Evolutionary conservation across 345 rosid species (phyloP).

Genomic region (Salix viminalis): DNA sequence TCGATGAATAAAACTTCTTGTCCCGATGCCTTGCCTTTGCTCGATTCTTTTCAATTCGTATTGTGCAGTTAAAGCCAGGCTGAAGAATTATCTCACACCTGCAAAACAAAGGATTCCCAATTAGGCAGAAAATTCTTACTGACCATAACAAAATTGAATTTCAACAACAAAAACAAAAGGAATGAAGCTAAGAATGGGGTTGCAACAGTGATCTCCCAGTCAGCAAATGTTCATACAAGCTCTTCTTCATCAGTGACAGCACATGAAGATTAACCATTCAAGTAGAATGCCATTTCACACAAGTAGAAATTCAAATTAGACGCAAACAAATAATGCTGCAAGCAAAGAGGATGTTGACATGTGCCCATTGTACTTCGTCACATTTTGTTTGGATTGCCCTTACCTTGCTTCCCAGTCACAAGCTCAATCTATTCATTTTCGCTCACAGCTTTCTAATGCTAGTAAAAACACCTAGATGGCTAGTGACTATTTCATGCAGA

Average conservation of each 20-base stretch:
- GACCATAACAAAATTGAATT: background rate
- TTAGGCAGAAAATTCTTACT: background rate
- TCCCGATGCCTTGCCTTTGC: slow-evolving; percentile 27
- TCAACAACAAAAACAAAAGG: background rate
- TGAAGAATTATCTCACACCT: slow-evolving; percentile 81
- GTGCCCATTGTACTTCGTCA: background rate
- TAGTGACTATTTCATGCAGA: too few relatives aligned
- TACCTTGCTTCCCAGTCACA: too few relatives aligned
- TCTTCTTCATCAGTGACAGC: background rate
- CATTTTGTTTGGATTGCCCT: too few relatives aligned
- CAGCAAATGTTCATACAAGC: too few relatives aligned
- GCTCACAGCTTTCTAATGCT: too few relatives aligned
- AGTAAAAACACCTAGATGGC: too few relatives aligned
- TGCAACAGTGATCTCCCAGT: too few relatives aligned
- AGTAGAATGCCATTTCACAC: background rate
- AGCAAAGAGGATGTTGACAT: background rate
- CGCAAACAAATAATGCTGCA: background rate
- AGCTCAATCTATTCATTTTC: too few relatives aligned
- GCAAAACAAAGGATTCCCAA: slow-evolving; percentile 6
- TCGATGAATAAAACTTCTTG: slow-evolving; percentile 26
- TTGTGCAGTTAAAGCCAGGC: slow-evolving; percentile 66
- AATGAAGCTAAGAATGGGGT: background rate
- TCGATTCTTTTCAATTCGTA: slow-evolving; percentile 50
- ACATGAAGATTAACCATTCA: background rate
- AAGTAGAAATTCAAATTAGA: background rate